A percentile compares a stretch with the other conserved stretches of the same genome.
Evolutionary conservation across 768 basidiomycete genomes (phyloP).

Genomic region (Naganishia kalamii): DNA sequence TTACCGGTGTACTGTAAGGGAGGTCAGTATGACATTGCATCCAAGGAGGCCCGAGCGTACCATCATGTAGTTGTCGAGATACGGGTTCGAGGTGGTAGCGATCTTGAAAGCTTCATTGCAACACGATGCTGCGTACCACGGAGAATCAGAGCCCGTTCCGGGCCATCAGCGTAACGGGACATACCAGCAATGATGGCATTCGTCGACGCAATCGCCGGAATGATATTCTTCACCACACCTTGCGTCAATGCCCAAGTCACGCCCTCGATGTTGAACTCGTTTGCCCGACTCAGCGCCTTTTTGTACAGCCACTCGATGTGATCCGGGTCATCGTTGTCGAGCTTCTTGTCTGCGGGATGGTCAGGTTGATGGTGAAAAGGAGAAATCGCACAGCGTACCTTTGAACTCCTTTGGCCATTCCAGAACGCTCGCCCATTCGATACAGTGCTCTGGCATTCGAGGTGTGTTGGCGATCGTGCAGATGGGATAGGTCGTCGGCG

Average conservation of each 20-base stretch:
- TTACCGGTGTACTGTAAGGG: slow-evolving; percentile 82
- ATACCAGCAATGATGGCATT: slow-evolving; percentile 94
- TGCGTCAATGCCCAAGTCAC: slow-evolving; percentile 97
- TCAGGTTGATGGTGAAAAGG: background rate
- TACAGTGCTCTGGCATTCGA: slow-evolving; percentile 94
- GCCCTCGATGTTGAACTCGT: slow-evolving; percentile 94
- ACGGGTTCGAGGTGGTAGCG: slow-evolving; percentile 88
- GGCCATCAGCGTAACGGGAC: background rate
- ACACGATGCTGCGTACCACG: slow-evolving; percentile 64
- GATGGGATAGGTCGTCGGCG: slow-evolving; percentile 92
- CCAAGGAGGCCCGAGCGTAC: slow-evolving; percentile 25
- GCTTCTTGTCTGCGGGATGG: slow-evolving; percentile 66
- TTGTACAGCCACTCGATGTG: slow-evolving; percentile 91
- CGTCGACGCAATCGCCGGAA: slow-evolving; percentile 96
- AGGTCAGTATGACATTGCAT: background rate
- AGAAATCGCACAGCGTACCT: slow-evolving; percentile 53
- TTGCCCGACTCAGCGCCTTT: slow-evolving; percentile 70
- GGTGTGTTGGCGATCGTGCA: slow-evolving; percentile 99
- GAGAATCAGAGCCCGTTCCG: background rate
- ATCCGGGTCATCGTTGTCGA: slow-evolving; percentile 95
- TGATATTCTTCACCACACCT: slow-evolving; percentile 99
- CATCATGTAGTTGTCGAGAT: slow-evolving; percentile 87
- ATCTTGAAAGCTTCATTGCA: slow-evolving; percentile 99
- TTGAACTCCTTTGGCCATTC: slow-evolving; percentile 95
- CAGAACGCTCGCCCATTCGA: slow-evolving; percentile 97